Evolutionary conservation across 1,284 basidiomycete genomes (phyloP), one percentile per base, ranked within the genome.

Genomic region (Fomitopsis pinicola): DNA sequence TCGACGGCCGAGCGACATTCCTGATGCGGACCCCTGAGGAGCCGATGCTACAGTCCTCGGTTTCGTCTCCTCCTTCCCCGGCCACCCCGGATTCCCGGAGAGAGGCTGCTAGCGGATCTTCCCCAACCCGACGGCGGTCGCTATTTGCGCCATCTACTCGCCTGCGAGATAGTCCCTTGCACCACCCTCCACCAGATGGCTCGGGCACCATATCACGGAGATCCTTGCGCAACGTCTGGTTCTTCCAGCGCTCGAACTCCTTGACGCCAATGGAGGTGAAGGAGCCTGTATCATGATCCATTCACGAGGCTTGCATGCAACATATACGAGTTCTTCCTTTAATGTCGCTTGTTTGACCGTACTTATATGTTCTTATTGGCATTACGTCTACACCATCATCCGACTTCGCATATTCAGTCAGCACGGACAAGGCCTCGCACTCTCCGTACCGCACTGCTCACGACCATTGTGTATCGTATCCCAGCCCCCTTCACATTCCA

Each of bases 231-330:
- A 67, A 61, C 58, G 48, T 70, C 42, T 58, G 59, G 54, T 58
- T 62, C 46, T 68, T 70, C 61, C 66, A 68, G 38, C 69, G 69
- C 26, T 67, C 69, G n/a, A 67, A 64, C 62, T 68, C 68, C 19
- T 61, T 66, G 57, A 64, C 65, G 42, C 68, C 67, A 42, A 38
- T 62, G 55, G 58, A 64, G 50, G 28, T 54, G 53, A 55, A 63
- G 22, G 45, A 44, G 56, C 46, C 38, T 28, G 12, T 52, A 30
- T 58, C 52, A 54, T 54, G 35, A 54, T 33, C 52, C 26, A 26
- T n/a, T 3, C 46, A 59, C 30, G 42, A 33, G 14, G 28, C n/a
- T 52, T 8, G 44, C 54, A 52, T 45, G 38, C 44, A 62, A 19
- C 40, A 45, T 35, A 42, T 56, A 40, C 57, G 42, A 40, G 12